Base-by-base conservation (phyloP, 2,329 filamentous ascomycete genomes). In the Ophiostoma sp. region DNA sequence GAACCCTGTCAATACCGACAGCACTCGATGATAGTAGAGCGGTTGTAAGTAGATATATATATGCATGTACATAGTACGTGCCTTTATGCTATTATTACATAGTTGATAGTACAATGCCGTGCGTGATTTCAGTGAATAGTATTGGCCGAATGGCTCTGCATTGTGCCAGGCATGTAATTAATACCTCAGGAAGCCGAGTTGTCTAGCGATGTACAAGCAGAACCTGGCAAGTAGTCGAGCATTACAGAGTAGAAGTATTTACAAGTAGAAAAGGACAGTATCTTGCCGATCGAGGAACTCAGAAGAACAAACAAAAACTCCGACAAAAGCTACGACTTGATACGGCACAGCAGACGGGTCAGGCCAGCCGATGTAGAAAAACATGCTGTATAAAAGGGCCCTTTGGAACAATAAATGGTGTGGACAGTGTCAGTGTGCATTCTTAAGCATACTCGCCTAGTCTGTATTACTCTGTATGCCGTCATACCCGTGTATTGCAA, bases 401-500 rank as follows among this genome's bases (percentile, higher is more conserved):
- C 11, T 48, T 1, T 48, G n/a, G n/a, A n/a, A n/a, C n/a, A 39
- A 39, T 39, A 39, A 39, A 10, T 39, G 6, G 36, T 11, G 8
- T 39, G 36, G 8, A 10, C 36, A 39, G 36, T 39, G 36, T 39
- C 8, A 39, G 2, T 39, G 36, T 39, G 36, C 36, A 39, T 39
- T 10, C 36, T 1, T 3, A 39, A 39, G 36, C 36, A 39, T 39
- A 39, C 10, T 39, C 27, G 27, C 27, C 27, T 31, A 31, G 1
- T 31, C 27, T 31, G 27, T 31, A 31, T 31, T 31, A 31, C 27
- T 31, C 27, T 31, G 27, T 57, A 27, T 27, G 52, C 23, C n/a
- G 52, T 57, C 52, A 57, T 57, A 7, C n/a, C n/a, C 44, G 52
- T 57, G 52, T 57, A 57, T 57, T n/a, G 52, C 52, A 57, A 27